A percentile compares a stretch with the other conserved stretches of the same genome.
These are phyloP conservation scores for Haplosporangium sp. DNA, from an alignment of 371 early-diverging fungal species.

Conservation along the genomic window DNA sequence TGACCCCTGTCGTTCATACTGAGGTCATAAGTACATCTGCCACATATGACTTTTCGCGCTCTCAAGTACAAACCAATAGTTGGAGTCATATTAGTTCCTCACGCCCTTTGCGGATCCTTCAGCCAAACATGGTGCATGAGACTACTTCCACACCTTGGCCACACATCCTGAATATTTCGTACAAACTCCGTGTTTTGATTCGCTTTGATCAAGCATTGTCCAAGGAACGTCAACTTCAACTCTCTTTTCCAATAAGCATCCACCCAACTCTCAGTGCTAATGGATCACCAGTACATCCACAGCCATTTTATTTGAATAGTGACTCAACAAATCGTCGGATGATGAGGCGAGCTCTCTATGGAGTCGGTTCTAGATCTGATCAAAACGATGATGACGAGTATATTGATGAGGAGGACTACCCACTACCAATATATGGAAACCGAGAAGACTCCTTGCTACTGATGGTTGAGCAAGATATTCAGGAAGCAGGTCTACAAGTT, in stretches of 20 bases:
- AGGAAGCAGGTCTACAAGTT: constrained; percentile 14
- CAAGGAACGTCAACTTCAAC: constrained; percentile 45
- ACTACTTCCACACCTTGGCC: constrained; percentile 19
- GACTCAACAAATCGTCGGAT: background rate
- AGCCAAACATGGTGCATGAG: constrained; percentile 31
- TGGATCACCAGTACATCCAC: constrained; percentile 30
- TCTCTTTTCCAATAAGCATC: constrained; percentile 43
- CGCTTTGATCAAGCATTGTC: constrained; percentile 20
- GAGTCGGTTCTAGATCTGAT: constrained; percentile 1
- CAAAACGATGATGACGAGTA: constrained; percentile 22
- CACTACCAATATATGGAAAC: constrained; percentile 42
- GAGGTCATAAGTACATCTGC: constrained; percentile 38
- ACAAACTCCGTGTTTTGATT: constrained; percentile 39
- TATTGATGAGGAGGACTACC: constrained; percentile 12
- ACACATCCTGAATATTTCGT: constrained; percentile 15
- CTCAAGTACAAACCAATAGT: constrained; percentile 11
- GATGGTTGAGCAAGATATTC: constrained; percentile 38
- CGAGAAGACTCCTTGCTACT: constrained; percentile 30
- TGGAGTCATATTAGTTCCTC: constrained; percentile 27
- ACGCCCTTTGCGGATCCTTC: constrained; percentile 37
- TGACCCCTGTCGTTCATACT: constrained; percentile 4
- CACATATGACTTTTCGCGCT: constrained; percentile 21
- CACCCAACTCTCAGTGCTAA: constrained; percentile 28
- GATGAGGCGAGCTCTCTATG: constrained; percentile 8
- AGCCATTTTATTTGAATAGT: background rate